A percentile compares a stretch with the other conserved stretches of the same genome.
These are phyloP conservation scores for Nakataea oryzae DNA, from an alignment of 2,329 filamentous ascomycete species.

Conservation along the genomic window DNA sequence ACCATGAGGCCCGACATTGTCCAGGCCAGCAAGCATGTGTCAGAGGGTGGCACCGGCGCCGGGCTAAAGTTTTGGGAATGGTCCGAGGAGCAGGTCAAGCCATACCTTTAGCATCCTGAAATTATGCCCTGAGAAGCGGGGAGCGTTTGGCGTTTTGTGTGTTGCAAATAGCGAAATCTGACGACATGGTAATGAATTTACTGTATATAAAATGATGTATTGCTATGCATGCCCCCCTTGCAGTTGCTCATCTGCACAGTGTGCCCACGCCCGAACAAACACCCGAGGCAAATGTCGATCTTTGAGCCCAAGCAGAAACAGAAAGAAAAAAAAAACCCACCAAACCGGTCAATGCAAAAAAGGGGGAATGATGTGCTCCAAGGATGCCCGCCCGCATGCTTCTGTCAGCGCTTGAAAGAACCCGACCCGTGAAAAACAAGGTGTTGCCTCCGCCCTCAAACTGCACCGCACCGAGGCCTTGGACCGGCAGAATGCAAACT, in stretches of 20 bases:
- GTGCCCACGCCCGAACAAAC: no score
- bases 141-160: neutral
- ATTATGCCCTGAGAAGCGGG: no score
- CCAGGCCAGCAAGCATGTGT: conserved; percentile 16
- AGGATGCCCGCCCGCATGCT: neutral
- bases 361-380: neutral
- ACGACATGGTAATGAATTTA: no score
- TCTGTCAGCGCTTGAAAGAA: neutral
- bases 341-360: no score
- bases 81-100: conserved; percentile 25
- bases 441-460: neutral
- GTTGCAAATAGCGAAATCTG: neutral
- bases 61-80: conserved; percentile 29
- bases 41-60: conserved; percentile 26
- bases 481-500: neutral
- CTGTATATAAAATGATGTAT: no score
- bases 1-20: conserved; percentile 18
- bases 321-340: no score
- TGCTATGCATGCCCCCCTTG: no score
- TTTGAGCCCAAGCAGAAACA: neutral
- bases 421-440: no score
- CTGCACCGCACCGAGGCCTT: no score
- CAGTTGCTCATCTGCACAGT: no score
- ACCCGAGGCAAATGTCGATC: neutral
- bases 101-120: conserved; percentile 7